phyloP scores from a whole-genome alignment of 1,139 yeast genomes.

The Meyerozyma athensensis region DNA sequence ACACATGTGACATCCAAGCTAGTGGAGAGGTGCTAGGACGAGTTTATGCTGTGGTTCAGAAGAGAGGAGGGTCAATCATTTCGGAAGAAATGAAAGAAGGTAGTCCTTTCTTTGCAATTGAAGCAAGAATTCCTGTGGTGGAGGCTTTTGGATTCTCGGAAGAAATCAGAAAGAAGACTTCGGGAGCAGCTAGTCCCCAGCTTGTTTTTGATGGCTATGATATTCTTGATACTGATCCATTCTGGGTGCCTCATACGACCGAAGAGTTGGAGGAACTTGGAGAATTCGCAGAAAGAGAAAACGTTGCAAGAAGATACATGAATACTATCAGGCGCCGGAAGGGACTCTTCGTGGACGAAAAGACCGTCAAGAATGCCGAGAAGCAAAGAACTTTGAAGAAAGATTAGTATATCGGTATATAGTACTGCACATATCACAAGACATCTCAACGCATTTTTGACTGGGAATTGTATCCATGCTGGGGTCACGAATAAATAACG shows the following conservation, averaged over 20 bases:
- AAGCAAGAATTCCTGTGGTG: conserved; percentile 83
- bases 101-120: conserved; percentile 88
- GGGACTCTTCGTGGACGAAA: conserved; percentile 86
- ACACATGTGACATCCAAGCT: conserved; percentile 92
- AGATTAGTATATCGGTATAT: conserved; percentile 24
- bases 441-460: conserved; percentile 9
- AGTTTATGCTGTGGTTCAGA: conserved; percentile 91
- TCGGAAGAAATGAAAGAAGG: conserved; percentile 98
- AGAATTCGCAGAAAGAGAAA: conserved; percentile 87
- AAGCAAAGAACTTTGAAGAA: conserved; percentile 83
- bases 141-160: conserved; percentile 97
- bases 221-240: conserved; percentile 85
- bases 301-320: conserved; percentile 83
- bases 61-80: conserved; percentile 76
- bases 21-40: conserved; percentile 91
- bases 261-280: conserved; percentile 94
- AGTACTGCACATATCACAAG: conserved; percentile 16
- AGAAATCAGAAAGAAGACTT: conserved; percentile 86
- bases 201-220: conserved; percentile 87
- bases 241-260: conserved; percentile 99
- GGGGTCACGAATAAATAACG: not conserved
- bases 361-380: conserved; percentile 86
- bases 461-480: not conserved
- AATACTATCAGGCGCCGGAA: conserved; percentile 77
- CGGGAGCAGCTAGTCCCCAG: conserved; percentile 98